Evolutionary conservation across 345 rosid species (phyloP).

Genomic region (Eucalyptus cladocalyx): DNA sequence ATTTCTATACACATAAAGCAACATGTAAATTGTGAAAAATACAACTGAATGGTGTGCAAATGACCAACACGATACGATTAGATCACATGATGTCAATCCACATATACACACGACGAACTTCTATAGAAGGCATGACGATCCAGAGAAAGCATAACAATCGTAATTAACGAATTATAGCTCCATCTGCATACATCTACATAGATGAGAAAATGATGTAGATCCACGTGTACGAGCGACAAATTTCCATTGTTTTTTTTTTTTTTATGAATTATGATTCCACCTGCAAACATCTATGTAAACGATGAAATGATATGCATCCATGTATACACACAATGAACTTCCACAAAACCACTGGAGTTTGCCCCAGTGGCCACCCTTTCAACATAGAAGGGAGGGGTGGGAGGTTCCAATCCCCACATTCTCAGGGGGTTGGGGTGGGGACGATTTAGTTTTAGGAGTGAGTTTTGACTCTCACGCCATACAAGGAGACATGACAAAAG

Average conservation of each 20-base stretch:
- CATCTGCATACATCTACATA: neutral
- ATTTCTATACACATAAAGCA: neutral
- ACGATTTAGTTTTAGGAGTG: too few relatives aligned
- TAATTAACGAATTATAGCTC: neutral
- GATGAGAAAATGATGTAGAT: neutral
- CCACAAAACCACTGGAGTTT: neutral
- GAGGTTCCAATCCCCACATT: too few relatives aligned
- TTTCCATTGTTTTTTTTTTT: neutral
- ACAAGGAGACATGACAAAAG: too few relatives aligned
- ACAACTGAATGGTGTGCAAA: neutral
- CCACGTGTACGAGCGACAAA: neutral
- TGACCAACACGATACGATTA: neutral
- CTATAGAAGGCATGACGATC: neutral
- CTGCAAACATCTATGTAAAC: neutral
- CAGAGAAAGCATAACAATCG: neutral
- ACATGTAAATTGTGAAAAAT: neutral
- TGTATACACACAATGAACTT: neutral
- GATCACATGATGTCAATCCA: neutral
- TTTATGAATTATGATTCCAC: neutral
- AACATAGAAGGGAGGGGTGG: rapidly evolving
- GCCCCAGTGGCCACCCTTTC: too few relatives aligned
- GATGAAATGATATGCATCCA: neutral
- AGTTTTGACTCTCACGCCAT: too few relatives aligned
- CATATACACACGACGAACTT: neutral
- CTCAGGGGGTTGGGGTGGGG: too few relatives aligned